A percentile compares a stretch with the other conserved stretches of the same genome.
These are phyloP conservation scores for Penicillium crustosum DNA, from an alignment of 2,329 filamentous ascomycete genomes.

Conservation along the genomic window DNA sequence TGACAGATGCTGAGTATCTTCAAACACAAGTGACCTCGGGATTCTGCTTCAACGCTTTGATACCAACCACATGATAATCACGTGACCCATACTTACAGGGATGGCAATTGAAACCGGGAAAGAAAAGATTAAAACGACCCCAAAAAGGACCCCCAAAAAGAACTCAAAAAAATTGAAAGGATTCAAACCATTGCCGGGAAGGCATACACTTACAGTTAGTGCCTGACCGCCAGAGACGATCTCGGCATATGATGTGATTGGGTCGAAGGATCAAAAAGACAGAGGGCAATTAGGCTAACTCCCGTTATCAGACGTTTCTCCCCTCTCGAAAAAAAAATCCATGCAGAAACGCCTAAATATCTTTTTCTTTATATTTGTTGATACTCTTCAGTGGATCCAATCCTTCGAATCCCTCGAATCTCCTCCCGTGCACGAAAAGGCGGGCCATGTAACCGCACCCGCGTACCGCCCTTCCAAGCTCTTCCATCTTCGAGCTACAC, in stretches of 20 bases:
- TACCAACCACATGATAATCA: not conserved
- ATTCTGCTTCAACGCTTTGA: not conserved
- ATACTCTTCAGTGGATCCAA: slow-evolving; percentile 2
- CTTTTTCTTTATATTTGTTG: not conserved
- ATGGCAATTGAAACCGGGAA: not conserved
- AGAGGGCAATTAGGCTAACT: not conserved
- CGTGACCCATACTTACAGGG: not conserved
- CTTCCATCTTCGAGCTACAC: slow-evolving; percentile 10
- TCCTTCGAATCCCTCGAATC: slow-evolving; percentile 7
- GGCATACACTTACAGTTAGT: not conserved
- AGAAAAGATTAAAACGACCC: not conserved
- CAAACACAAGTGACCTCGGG: not conserved
- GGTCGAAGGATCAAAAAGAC: not conserved
- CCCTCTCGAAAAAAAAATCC: slow-evolving; percentile 1
- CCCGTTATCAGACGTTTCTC: slow-evolving; percentile 2
- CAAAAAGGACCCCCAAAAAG: not conserved
- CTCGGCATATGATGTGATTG: slow-evolving; percentile 11
- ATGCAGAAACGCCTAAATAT: slow-evolving; percentile 2
- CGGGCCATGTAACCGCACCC: slow-evolving; percentile 22
- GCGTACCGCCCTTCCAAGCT: slow-evolving; percentile 9
- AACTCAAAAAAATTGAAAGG: not conserved
- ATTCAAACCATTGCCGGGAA: not conserved
- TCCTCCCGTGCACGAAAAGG: slow-evolving; percentile 19
- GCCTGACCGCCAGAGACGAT: slow-evolving; percentile 9
- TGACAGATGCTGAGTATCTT: not conserved